Conservation (phyloP, 2,329 filamentous ascomycete genomes). For the Xylariomycetidae sp. region DNA sequence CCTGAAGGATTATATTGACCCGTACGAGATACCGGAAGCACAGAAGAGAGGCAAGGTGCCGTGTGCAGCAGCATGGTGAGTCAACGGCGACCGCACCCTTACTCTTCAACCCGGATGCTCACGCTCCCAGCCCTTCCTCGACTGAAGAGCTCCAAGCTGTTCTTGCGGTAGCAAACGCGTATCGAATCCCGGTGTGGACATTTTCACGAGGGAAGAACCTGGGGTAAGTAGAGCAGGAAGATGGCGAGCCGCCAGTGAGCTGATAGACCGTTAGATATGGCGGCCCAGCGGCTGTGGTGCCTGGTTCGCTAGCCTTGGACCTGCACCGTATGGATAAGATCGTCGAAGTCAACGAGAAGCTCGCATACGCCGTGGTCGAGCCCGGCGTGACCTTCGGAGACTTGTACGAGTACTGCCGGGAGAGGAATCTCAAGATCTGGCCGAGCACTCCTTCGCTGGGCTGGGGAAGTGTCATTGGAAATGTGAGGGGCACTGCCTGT, state of each 20-base stretch:
- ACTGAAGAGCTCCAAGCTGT: not conserved
- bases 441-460: not conserved
- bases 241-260: not conserved
- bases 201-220: not conserved
- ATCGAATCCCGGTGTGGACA: not conserved
- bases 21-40: not conserved
- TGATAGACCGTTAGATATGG: not conserved
- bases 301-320: not conserved
- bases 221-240: not conserved
- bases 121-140: not conserved
- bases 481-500: not conserved
- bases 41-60: not conserved
- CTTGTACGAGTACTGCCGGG: not conserved
- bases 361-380: not conserved
- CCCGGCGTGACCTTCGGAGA: not conserved
- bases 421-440: not conserved
- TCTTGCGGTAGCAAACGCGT: not conserved
- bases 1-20: constrained; percentile 1
- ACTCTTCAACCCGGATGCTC: too few species aligned
- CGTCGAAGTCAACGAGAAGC: not conserved
- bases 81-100: not conserved
- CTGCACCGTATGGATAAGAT: not conserved
- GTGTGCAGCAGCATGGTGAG: not conserved
- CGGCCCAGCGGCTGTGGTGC: not conserved
- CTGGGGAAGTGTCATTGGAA: not conserved